Evolutionary conservation across 2,329 filamentous ascomycete species (phyloP).

Genomic region (Neurospora sp.): DNA sequence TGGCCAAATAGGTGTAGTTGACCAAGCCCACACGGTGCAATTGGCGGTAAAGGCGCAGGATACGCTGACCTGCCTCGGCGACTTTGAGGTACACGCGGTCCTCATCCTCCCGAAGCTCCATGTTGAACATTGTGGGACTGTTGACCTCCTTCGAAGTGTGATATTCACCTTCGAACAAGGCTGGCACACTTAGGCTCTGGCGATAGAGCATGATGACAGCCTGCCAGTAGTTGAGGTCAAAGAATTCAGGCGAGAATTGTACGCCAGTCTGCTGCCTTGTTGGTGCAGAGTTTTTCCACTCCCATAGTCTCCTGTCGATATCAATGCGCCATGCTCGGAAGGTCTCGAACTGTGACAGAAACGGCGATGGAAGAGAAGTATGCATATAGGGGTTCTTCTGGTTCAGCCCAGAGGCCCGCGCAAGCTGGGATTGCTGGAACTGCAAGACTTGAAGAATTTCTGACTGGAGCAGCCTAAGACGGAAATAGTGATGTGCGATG

Average conservation of each 20-base stretch:
- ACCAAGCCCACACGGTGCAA: slow-evolving; percentile 81
- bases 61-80: slow-evolving; percentile 88
- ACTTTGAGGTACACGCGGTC: slow-evolving; percentile 90
- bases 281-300: slow-evolving; percentile 81
- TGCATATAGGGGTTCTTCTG: slow-evolving; percentile 63
- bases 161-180: slow-evolving; percentile 73
- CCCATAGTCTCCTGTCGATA: slow-evolving; percentile 70
- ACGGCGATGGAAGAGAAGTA: slow-evolving; percentile 72
- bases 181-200: slow-evolving; percentile 78
- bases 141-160: slow-evolving; percentile 55
- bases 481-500: slow-evolving; percentile 86
- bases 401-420: slow-evolving; percentile 56
- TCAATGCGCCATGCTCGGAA: slow-evolving; percentile 85
- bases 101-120: slow-evolving; percentile 68
- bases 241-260: slow-evolving; percentile 77
- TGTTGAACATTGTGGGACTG: slow-evolving; percentile 50
- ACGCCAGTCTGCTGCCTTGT: slow-evolving; percentile 73
- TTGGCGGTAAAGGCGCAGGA: slow-evolving; percentile 81
- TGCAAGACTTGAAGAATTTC: slow-evolving; percentile 92
- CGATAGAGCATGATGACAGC: slow-evolving; percentile 92
- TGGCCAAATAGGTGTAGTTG: slow-evolving; percentile 92
- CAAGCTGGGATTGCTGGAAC: slow-evolving; percentile 78
- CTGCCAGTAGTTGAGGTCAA: slow-evolving; percentile 97
- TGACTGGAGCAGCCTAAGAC: slow-evolving; percentile 78
- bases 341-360: slow-evolving; percentile 71